Conservation (phyloP, 371 early-diverging fungal species). For the Mortierella sp. region DNA sequence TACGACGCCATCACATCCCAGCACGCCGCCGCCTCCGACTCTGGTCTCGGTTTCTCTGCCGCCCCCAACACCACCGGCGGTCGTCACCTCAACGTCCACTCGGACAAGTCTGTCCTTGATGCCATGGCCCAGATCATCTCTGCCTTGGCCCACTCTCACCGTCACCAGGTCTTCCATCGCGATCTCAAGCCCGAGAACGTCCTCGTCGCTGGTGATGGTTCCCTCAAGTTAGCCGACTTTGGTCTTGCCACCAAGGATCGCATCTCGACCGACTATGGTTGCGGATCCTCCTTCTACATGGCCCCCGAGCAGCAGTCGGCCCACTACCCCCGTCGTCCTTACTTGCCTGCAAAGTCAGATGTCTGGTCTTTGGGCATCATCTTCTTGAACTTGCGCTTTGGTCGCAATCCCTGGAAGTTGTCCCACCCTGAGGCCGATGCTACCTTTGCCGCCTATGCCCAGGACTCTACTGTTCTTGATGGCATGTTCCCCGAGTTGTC, state of each 20-base stretch:
- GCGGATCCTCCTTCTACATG: slow-evolving; percentile 81
- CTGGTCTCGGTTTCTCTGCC: slow-evolving; percentile 58
- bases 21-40: slow-evolving; percentile 52
- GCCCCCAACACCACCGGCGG: slow-evolving; percentile 20
- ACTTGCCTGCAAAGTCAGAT: slow-evolving; percentile 79
- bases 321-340: slow-evolving; percentile 66
- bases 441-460: slow-evolving; percentile 69
- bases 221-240: slow-evolving; percentile 89
- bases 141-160: slow-evolving; percentile 70
- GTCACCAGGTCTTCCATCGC: slow-evolving; percentile 76
- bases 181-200: slow-evolving; percentile 89
- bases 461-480: slow-evolving; percentile 64
- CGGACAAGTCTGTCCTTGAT: slow-evolving; percentile 60
- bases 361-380: slow-evolving; percentile 88
- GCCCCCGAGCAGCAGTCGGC: slow-evolving; percentile 74
- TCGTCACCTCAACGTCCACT: slow-evolving; percentile 48
- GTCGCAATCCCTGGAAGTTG: slow-evolving; percentile 87
- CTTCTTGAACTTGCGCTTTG: slow-evolving; percentile 79
- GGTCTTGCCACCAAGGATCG: slow-evolving; percentile 86
- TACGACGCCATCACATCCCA: slow-evolving; percentile 72
- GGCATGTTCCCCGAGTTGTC: slow-evolving; percentile 68
- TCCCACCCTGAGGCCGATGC: slow-evolving; percentile 66
- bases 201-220: slow-evolving; percentile 65
- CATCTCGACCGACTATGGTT: slow-evolving; percentile 81
- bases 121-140: slow-evolving; percentile 69